phyloP scores from a whole-genome alignment of 2,329 filamentous ascomycete species.

The Coniochaeta hoffmannii region DNA sequence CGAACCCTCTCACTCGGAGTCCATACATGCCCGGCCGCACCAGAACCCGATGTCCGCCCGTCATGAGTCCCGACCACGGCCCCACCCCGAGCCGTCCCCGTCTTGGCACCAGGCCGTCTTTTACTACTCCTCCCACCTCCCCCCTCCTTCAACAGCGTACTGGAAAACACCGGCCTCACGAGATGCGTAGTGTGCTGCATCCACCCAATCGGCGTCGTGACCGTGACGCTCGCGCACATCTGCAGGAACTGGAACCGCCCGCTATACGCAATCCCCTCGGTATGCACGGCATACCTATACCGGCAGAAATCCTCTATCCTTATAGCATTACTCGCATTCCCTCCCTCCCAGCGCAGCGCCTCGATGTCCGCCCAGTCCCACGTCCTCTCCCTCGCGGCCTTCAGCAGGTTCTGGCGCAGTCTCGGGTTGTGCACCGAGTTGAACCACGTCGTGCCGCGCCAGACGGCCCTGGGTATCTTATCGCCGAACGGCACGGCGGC shows the following conservation, averaged over 20 bases:
- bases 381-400: conserved; percentile 32
- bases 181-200: conserved; percentile 44
- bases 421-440: conserved; percentile 34
- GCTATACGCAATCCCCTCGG: conserved; percentile 46
- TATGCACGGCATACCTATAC: conserved; percentile 44
- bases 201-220: conserved; percentile 40
- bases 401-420: conserved; percentile 32
- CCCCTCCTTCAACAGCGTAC: conserved; percentile 11
- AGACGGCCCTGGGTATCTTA: conserved; percentile 37
- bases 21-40: conserved; percentile 6
- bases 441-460: conserved; percentile 45
- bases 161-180: conserved; percentile 34
- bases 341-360: conserved; percentile 26
- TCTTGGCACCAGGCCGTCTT: conserved; percentile 6
- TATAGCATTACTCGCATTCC: conserved; percentile 34
- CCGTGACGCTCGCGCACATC: conserved; percentile 38
- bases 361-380: conserved; percentile 43
- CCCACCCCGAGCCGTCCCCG: background rate
- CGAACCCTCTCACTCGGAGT: conserved; percentile 13
- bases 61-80: background rate
- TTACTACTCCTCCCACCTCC: conserved; percentile 4
- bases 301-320: conserved; percentile 42
- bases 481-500: conserved; percentile 11
- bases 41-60: background rate
- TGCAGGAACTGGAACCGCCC: conserved; percentile 44